Evolutionary conservation across 2,329 filamentous ascomycete species (phyloP), one percentile per base, ranked within the genome.

Genomic region (Neonectria ditissima): DNA sequence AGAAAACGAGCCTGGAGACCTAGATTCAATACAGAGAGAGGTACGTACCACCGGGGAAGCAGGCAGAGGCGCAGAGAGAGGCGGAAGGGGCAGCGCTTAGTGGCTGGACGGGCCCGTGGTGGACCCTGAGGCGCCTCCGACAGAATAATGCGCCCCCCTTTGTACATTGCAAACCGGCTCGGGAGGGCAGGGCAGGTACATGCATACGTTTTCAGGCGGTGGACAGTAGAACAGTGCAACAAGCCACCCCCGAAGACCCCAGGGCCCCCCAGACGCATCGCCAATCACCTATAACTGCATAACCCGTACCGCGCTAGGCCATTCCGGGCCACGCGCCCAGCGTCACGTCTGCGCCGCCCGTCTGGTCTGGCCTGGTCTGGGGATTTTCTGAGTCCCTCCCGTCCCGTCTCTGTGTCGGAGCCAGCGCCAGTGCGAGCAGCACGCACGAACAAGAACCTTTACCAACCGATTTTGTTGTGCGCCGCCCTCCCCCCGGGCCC

Each of bases 401-500:
- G 67, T 37, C 34, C 67, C 59, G 54, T 59, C 55, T 58, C 64
- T 61, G 62, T 47, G 58, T 56, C 56, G 54, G 52, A 57, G 57
- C 55, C 52, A 64, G 67, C 62, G 60, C 53, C 65, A 68, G 67
- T 62, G 65, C 57, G 63, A 68, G 65, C 62, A 67, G 59, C 55
- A 67, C 64, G 62, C 53, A 62, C 62, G 59, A 55, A 65, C 64
- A 68, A 68, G 70, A 76, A 76, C 69, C 74, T 75, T 74, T 73
- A 73, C 72, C 75, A 74, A 75, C 76, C 71, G 63, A 73, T 75
- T 74, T 76, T 70, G 74, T 75, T 76, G 76, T 79, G 77, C 75
- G 77, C 77, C 76, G 77, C 77, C 77, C 76, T 76, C 77, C 77
- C 77, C 76, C 74, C 58, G 73, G 73, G 75, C 76, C 76, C 77